phyloP scores from a whole-genome alignment of 1,139 yeast species.

The Geotrichum histeridarum region DNA sequence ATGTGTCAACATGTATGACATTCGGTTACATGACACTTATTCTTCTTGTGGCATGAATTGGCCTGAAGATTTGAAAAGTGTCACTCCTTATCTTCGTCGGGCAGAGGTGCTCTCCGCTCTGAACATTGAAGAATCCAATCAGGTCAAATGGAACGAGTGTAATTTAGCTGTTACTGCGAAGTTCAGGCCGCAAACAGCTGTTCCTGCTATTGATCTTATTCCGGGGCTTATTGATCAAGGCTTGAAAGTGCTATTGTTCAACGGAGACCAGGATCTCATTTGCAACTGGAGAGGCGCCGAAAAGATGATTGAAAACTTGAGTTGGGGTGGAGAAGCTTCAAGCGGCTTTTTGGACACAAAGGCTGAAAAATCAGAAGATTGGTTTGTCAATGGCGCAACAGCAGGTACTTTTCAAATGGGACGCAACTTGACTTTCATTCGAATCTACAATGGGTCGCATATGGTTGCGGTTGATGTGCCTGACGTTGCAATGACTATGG shows the following conservation, averaged over 20 bases:
- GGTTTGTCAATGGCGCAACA: constrained; percentile 29
- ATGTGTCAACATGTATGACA: constrained; percentile 82
- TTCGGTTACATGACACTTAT: constrained; percentile 59
- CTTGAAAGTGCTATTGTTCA: constrained; percentile 65
- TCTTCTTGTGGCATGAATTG: constrained; percentile 93
- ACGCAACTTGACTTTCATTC: constrained; percentile 71
- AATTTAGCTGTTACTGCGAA: constrained; percentile 49
- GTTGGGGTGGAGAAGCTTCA: constrained; percentile 55
- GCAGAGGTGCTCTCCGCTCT: constrained; percentile 56
- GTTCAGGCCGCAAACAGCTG: constrained; percentile 50
- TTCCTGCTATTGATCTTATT: constrained; percentile 59
- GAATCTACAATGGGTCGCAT: constrained; percentile 73
- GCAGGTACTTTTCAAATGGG: constrained; percentile 41
- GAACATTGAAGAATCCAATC: constrained; percentile 32
- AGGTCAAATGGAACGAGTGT: constrained; percentile 72
- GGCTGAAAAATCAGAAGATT: constrained; percentile 25
- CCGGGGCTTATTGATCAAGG: constrained; percentile 55
- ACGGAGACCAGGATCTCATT: constrained; percentile 84
- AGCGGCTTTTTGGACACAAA: constrained; percentile 30
- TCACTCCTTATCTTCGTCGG: constrained; percentile 56
- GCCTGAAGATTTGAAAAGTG: constrained; percentile 69
- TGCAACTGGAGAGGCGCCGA: constrained; percentile 82
- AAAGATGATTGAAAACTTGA: constrained; percentile 52
- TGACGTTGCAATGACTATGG: constrained; percentile 59
- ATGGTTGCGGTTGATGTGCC: constrained; percentile 93